phyloP scores from a whole-genome alignment of 2,329 filamentous ascomycete genomes.

The Trichoderma breve region DNA sequence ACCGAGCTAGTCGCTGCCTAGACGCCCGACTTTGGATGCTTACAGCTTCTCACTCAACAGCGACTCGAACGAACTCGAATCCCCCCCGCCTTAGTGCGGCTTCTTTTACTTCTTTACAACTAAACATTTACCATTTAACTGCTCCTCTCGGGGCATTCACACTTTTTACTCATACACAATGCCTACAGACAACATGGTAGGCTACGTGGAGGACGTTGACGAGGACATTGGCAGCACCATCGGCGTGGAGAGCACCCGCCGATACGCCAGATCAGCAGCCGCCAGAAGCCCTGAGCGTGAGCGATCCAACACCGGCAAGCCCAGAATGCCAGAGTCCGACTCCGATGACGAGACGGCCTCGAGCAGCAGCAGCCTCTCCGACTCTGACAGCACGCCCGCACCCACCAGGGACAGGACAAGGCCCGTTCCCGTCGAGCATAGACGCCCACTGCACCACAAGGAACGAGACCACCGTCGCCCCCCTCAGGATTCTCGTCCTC shows the following conservation, averaged over 20 bases:
- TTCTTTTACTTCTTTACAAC: constrained; percentile 23
- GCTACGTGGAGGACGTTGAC: constrained; percentile 52
- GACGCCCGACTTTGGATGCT: constrained; percentile 5
- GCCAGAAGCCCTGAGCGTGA: constrained; percentile 46
- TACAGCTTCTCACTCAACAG: constrained; percentile 15
- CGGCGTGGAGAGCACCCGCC: constrained; percentile 39
- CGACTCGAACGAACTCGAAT: constrained; percentile 11
- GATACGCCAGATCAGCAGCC: constrained; percentile 49
- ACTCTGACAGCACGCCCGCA: constrained; percentile 46
- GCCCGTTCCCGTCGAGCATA: constrained; percentile 27
- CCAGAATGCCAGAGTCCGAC: constrained; percentile 38
- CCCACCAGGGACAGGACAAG: constrained; percentile 32
- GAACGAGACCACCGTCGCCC: constrained; percentile 31
- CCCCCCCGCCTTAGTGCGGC: constrained; percentile 33
- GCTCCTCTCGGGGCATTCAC: constrained; percentile 19
- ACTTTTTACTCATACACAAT: constrained; percentile 35
- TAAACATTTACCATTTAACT: not conserved
- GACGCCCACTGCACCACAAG: constrained; percentile 24
- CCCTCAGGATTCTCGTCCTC: not conserved
- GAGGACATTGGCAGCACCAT: constrained; percentile 48
- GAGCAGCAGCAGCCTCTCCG: constrained; percentile 34
- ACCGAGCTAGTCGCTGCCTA: not conserved
- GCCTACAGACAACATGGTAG: constrained; percentile 37
- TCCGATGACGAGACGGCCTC: constrained; percentile 39
- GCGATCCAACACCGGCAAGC: constrained; percentile 51